phyloP scores from a whole-genome alignment of 495 filamentous ascomycete species.

The Penicillium paxilli region DNA sequence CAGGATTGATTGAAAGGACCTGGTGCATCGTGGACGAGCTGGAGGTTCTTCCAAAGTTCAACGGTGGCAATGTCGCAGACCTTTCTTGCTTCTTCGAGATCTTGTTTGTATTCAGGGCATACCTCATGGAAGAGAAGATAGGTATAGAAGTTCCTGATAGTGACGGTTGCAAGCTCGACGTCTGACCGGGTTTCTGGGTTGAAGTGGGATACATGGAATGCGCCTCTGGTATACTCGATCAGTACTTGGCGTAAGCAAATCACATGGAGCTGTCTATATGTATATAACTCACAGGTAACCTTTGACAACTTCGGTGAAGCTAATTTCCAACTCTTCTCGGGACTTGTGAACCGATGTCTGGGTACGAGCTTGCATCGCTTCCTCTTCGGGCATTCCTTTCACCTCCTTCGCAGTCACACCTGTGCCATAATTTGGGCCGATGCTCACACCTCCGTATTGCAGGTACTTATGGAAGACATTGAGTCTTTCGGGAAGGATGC shows the following conservation, averaged over 20 bases:
- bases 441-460: slow-evolving; percentile 76
- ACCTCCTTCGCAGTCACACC: slow-evolving; percentile 54
- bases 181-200: slow-evolving; percentile 45
- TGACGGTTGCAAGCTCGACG: slow-evolving; percentile 53
- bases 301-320: slow-evolving; percentile 74
- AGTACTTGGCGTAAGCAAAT: neutral
- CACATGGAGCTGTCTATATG: neutral
- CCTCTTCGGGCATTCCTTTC: slow-evolving; percentile 56
- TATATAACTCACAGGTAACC: slow-evolving; percentile 74
- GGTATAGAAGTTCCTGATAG: slow-evolving; percentile 84
- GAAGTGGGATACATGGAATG: slow-evolving; percentile 45
- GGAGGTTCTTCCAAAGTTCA: slow-evolving; percentile 60
- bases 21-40: slow-evolving; percentile 54
- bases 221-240: slow-evolving; percentile 37
- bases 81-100: slow-evolving; percentile 63
- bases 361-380: slow-evolving; percentile 53
- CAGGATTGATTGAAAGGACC: slow-evolving; percentile 74
- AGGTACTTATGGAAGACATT: slow-evolving; percentile 78
- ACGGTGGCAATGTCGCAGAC: slow-evolving; percentile 67
- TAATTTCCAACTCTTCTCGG: slow-evolving; percentile 62
- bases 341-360: slow-evolving; percentile 28
- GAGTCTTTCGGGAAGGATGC: slow-evolving; percentile 60
- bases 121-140: slow-evolving; percentile 84
- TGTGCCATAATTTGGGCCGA: slow-evolving; percentile 66
- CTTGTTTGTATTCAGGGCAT: slow-evolving; percentile 72